Percentiles rank a stretch among this genome's conserved stretches.
These are phyloP conservation scores for Coemansia sp. DNA, from an alignment of 371 early-diverging fungal species.

Conservation along the genomic window DNA sequence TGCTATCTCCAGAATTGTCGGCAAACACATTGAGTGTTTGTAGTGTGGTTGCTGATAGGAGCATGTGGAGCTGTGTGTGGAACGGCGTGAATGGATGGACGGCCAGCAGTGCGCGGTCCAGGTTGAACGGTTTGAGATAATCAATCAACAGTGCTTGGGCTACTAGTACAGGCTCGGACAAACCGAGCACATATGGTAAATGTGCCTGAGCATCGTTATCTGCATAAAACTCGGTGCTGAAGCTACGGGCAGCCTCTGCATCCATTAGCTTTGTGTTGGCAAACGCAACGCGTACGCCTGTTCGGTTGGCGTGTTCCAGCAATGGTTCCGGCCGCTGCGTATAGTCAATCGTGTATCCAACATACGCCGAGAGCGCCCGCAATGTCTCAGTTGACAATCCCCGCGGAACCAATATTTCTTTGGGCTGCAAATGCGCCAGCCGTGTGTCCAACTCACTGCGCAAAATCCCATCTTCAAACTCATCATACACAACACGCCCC, in stretches of 20 bases:
- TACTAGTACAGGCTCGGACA: constrained; percentile 6
- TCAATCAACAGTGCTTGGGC: constrained; percentile 34
- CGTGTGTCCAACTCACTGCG: constrained; percentile 78
- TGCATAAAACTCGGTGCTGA: constrained; percentile 60
- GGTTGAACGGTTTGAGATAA: constrained; percentile 31
- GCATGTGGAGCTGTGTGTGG: constrained; percentile 67
- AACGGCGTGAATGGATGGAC: constrained; percentile 66
- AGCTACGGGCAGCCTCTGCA: constrained; percentile 56
- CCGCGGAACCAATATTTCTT: constrained; percentile 70
- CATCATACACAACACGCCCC: constrained; percentile 74
- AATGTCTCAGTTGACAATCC: constrained; percentile 58
- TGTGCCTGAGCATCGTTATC: constrained; percentile 14
- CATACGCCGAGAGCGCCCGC: constrained; percentile 55
- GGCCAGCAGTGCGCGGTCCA: constrained; percentile 28
- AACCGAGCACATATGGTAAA: constrained; percentile 1
- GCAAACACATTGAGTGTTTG: constrained; percentile 43
- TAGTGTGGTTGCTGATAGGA: constrained; percentile 70
- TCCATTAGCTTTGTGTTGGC: constrained; percentile 57
- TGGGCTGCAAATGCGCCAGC: constrained; percentile 71
- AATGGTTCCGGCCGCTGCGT: constrained; percentile 13
- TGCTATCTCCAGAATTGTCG: background rate
- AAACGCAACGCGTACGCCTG: constrained; percentile 65
- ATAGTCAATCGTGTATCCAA: constrained; percentile 37
- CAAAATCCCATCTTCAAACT: constrained; percentile 69
- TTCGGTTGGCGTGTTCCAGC: constrained; percentile 36